Conservation (phyloP, 192 early-diverging fungal species). For the Dissophora globulifera region DNA sequence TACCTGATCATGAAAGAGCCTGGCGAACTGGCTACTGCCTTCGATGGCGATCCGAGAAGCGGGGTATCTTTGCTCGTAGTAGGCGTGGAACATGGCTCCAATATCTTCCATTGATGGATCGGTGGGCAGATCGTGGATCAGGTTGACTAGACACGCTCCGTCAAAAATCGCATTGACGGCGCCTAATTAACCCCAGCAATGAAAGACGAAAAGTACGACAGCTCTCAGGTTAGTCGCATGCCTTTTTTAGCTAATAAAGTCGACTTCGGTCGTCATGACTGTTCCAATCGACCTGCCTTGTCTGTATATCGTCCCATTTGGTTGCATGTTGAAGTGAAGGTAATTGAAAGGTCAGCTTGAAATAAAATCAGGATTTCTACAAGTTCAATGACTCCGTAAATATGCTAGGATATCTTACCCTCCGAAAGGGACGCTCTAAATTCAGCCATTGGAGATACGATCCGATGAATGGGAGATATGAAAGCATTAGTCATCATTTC, state of each 20-base stretch:
- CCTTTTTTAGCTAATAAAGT: no score
- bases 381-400: no score
- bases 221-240: no score
- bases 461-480: neutral
- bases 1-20: conserved; percentile 48
- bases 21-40: conserved; percentile 40
- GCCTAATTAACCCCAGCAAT: neutral
- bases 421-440: conserved; percentile 45
- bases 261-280: no score
- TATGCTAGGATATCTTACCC: conserved; percentile 19
- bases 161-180: conserved; percentile 48
- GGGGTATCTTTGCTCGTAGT: conserved; percentile 38
- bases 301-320: neutral
- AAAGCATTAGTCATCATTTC: neutral
- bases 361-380: no score
- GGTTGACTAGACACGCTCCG: conserved; percentile 43
- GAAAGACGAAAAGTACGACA: no score
- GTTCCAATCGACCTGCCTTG: conserved; percentile 9
- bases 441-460: neutral
- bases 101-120: conserved; percentile 30
- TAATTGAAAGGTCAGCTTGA: neutral
- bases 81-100: conserved; percentile 33
- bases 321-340: neutral
- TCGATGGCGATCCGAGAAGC: conserved; percentile 45
- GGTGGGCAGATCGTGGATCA: conserved; percentile 38